Percentiles rank a stretch among this genome's conserved stretches.
Evolutionary conservation across 2,329 filamentous ascomycete genomes (phyloP).

Genomic region (Fusarium luffae): DNA sequence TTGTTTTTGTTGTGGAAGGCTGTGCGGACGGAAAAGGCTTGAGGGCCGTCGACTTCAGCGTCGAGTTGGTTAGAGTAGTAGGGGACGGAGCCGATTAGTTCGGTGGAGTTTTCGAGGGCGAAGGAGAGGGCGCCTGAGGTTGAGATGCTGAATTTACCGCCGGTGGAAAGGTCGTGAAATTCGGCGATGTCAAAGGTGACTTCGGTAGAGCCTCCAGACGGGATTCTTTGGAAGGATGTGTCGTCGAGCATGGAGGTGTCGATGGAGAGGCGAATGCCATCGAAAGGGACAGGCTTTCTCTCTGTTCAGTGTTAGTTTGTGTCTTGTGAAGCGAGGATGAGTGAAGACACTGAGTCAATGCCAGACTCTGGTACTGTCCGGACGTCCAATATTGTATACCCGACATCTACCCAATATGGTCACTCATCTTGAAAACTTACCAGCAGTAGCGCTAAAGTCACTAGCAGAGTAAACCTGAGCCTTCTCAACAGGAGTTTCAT

Average conservation of each 20-base stretch:
- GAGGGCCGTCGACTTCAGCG: conserved; percentile 65
- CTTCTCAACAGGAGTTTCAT: conserved; percentile 64
- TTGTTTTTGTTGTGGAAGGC: conserved; percentile 62
- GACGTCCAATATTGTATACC: too few species aligned
- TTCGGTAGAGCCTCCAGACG: conserved; percentile 61
- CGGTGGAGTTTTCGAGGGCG: conserved; percentile 61
- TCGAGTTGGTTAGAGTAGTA: conserved; percentile 70
- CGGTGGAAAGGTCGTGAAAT: conserved; percentile 62
- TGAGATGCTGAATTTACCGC: conserved; percentile 67
- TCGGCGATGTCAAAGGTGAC: conserved; percentile 66
- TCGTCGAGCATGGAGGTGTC: conserved; percentile 57
- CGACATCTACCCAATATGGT: background rate
- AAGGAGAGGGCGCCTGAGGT: conserved; percentile 67
- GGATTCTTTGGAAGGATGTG: conserved; percentile 62
- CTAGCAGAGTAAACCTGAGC: conserved; percentile 58
- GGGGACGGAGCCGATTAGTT: conserved; percentile 64
- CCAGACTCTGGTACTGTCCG: too few species aligned
- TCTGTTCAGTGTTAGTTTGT: conserved; percentile 39
- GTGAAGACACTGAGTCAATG: too few species aligned
- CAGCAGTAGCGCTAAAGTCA: conserved; percentile 32
- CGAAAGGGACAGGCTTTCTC: conserved; percentile 58
- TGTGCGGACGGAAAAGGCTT: conserved; percentile 62
- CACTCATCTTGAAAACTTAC: conserved; percentile 43
- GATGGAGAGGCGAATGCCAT: conserved; percentile 64
- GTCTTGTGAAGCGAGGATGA: background rate